Conservation (phyloP, 345 rosid genomes). For the Pugionium dolabratum region DNA sequence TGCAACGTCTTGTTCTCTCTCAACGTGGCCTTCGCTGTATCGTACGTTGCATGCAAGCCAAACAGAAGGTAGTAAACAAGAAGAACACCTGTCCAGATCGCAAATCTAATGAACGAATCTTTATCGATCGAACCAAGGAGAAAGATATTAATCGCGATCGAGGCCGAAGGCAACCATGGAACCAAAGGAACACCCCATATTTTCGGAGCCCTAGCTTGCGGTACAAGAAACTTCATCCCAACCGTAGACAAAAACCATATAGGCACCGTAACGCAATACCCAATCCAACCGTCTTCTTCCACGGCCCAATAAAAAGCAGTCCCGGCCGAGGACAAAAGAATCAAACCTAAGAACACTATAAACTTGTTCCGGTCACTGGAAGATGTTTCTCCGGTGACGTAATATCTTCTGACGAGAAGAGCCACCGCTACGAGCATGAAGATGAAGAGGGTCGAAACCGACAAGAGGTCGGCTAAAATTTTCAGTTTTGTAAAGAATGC, state of each 20-base stretch:
- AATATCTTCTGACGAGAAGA: constrained; percentile 76
- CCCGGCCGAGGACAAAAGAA: constrained; percentile 51
- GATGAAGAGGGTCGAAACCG: constrained; percentile 74
- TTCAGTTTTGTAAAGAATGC: constrained; percentile 73
- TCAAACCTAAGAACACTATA: constrained; percentile 43
- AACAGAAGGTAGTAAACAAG: constrained; percentile 64
- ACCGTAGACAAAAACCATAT: constrained; percentile 60
- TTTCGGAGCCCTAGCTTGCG: constrained; percentile 66
- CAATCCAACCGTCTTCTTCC: constrained; percentile 52
- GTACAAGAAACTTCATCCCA: constrained; percentile 49
- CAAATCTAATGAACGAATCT: constrained; percentile 64
- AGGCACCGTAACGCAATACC: constrained; percentile 56
- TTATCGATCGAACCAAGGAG: constrained; percentile 72
- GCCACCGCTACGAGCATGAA: constrained; percentile 80
- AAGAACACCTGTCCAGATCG: constrained; percentile 56
- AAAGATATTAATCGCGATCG: constrained; percentile 71
- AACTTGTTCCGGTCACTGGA: constrained; percentile 47
- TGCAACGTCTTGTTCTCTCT: constrained; percentile 26
- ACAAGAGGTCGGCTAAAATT: constrained; percentile 60
- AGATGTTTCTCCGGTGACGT: constrained; percentile 57
- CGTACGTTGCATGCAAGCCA: constrained; percentile 74
- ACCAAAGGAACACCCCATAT: constrained; percentile 90
- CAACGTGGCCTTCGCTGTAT: constrained; percentile 49
- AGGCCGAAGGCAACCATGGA: constrained; percentile 83
- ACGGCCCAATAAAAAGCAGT: constrained; percentile 59